Conservation (phyloP, 495 filamentous ascomycete species). For the Podospora sp. region DNA sequence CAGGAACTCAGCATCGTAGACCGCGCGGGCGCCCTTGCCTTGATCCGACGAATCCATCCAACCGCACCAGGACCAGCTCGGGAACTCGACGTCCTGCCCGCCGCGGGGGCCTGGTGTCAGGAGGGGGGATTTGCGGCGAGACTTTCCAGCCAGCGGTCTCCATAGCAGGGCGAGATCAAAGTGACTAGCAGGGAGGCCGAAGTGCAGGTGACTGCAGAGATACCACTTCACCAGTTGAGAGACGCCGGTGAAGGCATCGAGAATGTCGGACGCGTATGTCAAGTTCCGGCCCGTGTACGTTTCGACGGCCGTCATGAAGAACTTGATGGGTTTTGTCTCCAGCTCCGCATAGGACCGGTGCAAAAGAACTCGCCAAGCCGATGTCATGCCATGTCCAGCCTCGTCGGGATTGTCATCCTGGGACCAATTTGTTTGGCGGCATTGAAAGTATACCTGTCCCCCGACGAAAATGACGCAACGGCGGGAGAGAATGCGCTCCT, state of each 20-base stretch:
- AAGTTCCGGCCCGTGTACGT: slow-evolving; percentile 36
- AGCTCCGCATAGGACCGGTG: slow-evolving; percentile 29
- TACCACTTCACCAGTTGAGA: slow-evolving; percentile 23
- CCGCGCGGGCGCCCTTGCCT: slow-evolving; percentile 17
- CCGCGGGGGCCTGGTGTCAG: neutral
- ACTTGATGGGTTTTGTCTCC: slow-evolving; percentile 24
- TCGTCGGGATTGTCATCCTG: slow-evolving; percentile 20
- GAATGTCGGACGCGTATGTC: slow-evolving; percentile 33
- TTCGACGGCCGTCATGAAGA: slow-evolving; percentile 33
- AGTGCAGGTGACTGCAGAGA: slow-evolving; percentile 27
- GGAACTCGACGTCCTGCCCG: slow-evolving; percentile 25
- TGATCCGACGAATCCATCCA: slow-evolving; percentile 26
- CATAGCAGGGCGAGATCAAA: slow-evolving; percentile 40
- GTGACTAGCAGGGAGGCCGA: slow-evolving; percentile 36
- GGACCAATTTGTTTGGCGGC: slow-evolving; percentile 30
- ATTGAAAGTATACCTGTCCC: slow-evolving; percentile 40
- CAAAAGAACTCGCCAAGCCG: slow-evolving; percentile 29
- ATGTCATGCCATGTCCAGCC: slow-evolving; percentile 12
- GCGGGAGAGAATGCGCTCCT: slow-evolving; percentile 41
- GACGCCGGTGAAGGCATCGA: slow-evolving; percentile 38
- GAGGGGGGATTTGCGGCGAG: neutral
- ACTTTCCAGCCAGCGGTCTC: slow-evolving; percentile 19
- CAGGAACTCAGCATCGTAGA: slow-evolving; percentile 30
- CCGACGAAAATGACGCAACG: slow-evolving; percentile 39
- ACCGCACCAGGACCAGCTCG: slow-evolving; percentile 43